Evolutionary conservation across 352 stramenopile species (phyloP).

Genomic region (Globisporangium yorkense): DNA sequence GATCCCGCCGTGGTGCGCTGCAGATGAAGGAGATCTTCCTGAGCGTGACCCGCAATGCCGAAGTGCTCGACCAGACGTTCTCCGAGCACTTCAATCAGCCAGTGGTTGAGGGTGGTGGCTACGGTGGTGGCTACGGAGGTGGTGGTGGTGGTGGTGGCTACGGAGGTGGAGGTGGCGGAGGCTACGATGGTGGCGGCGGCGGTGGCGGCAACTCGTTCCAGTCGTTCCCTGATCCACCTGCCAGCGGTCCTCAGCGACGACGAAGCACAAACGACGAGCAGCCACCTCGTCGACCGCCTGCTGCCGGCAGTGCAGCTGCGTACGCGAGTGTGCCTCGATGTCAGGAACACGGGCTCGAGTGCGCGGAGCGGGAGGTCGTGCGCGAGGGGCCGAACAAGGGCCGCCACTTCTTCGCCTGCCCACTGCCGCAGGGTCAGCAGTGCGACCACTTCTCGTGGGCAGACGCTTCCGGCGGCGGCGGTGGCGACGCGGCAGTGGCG

Average conservation of each 20-base stretch:
- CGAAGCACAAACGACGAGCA: conserved; percentile 6
- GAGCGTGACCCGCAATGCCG: conserved; percentile 64
- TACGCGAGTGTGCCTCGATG: conserved; percentile 24
- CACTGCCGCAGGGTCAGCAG: conserved; percentile 73
- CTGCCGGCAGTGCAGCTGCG: background rate
- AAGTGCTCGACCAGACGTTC: conserved; percentile 89
- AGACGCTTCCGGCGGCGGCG: background rate
- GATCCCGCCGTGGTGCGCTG: background rate
- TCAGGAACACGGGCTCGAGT: conserved; percentile 38
- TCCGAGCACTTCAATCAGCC: conserved; percentile 79
- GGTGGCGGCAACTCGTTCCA: background rate
- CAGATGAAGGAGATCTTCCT: conserved; percentile 80
- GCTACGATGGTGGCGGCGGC: background rate
- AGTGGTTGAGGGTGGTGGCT: conserved; percentile 25
- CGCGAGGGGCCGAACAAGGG: conserved; percentile 87
- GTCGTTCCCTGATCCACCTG: background rate
- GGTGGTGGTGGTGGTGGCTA: conserved; percentile 4
- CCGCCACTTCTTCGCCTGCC: conserved; percentile 89
- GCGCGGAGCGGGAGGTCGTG: conserved; percentile 44
- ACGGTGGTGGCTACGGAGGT: conserved; percentile 12
- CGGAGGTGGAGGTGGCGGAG: conserved; percentile 3
- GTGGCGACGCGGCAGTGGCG: background rate
- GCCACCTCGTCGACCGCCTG: background rate
- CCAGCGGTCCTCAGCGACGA: background rate
- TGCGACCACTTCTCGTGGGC: conserved; percentile 93